Evolutionary conservation across 1,139 yeast species (phyloP).

Genomic region (Yamadazyma triangularis): DNA sequence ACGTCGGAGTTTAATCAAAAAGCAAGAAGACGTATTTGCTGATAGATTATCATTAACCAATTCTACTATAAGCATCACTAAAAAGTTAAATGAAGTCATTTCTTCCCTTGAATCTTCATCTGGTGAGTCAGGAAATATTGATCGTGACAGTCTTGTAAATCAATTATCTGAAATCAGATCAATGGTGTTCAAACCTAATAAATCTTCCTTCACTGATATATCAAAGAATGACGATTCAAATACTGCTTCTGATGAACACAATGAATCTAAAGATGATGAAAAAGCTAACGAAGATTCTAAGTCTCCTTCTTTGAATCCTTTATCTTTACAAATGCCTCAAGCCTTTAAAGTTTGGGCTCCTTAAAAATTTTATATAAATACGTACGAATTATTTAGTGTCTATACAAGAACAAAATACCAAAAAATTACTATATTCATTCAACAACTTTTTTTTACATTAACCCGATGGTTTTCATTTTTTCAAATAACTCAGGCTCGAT

Average conservation of each 20-base stretch:
- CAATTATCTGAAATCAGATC: slow-evolving; percentile 44
- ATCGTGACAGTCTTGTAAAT: slow-evolving; percentile 11
- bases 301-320: slow-evolving; percentile 46
- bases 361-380: slow-evolving; percentile 10
- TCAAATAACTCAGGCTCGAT: slow-evolving; percentile 58
- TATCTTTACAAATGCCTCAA: slow-evolving; percentile 80
- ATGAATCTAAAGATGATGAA: slow-evolving; percentile 1
- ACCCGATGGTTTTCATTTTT: slow-evolving; percentile 48
- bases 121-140: slow-evolving; percentile 4
- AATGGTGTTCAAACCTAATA: slow-evolving; percentile 47
- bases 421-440: too few species aligned
- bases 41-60: slow-evolving; percentile 73
- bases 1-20: slow-evolving; percentile 65
- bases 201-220: slow-evolving; percentile 23
- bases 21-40: slow-evolving; percentile 76
- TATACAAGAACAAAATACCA: too few species aligned
- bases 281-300: slow-evolving; percentile 10
- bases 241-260: not conserved
- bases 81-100: slow-evolving; percentile 44
- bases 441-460: too few species aligned
- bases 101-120: slow-evolving; percentile 23
- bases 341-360: slow-evolving; percentile 85
- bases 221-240: not conserved
- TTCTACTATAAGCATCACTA: slow-evolving; percentile 51
- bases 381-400: too few species aligned